These are phyloP conservation scores for Apophysomyces trapeziformis DNA, from an alignment of 371 early-diverging fungal species.

Conservation along the genomic window DNA sequence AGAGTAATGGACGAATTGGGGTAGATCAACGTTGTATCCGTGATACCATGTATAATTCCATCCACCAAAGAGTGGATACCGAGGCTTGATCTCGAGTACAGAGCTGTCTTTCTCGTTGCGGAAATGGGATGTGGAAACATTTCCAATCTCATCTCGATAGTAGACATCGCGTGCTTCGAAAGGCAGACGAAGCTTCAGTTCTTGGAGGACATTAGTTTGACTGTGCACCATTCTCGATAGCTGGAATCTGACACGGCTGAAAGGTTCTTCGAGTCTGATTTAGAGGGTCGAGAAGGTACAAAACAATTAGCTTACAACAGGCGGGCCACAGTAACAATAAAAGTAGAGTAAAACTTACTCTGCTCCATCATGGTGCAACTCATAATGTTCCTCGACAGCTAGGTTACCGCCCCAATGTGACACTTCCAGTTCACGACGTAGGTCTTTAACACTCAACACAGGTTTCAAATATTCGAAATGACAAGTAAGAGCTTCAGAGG, in stretches of 20 bases:
- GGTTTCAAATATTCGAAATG: slow-evolving; percentile 74
- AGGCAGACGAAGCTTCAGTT: slow-evolving; percentile 66
- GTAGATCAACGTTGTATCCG: slow-evolving; percentile 83
- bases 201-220: slow-evolving; percentile 65
- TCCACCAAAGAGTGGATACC: slow-evolving; percentile 94
- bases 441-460: slow-evolving; percentile 65
- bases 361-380: slow-evolving; percentile 83
- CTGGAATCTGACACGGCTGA: slow-evolving; percentile 75
- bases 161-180: slow-evolving; percentile 75
- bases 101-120: slow-evolving; percentile 48
- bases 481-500: slow-evolving; percentile 50
- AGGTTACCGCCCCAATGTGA: slow-evolving; percentile 88
- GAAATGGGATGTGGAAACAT: slow-evolving; percentile 92
- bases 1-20: slow-evolving; percentile 53
- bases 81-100: slow-evolving; percentile 77
- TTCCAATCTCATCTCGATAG: slow-evolving; percentile 94
- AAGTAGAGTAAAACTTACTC: slow-evolving; percentile 46
- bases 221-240: slow-evolving; percentile 47
- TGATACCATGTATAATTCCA: slow-evolving; percentile 96
- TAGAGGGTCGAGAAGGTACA: background rate
- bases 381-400: slow-evolving; percentile 85
- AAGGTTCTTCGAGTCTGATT: slow-evolving; percentile 72
- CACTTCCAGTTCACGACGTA: slow-evolving; percentile 78
- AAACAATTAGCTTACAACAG: background rate
- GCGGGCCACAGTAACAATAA: background rate